phyloP scores from a whole-genome alignment of 148 eudicot species.

The Agrostemma githago region DNA sequence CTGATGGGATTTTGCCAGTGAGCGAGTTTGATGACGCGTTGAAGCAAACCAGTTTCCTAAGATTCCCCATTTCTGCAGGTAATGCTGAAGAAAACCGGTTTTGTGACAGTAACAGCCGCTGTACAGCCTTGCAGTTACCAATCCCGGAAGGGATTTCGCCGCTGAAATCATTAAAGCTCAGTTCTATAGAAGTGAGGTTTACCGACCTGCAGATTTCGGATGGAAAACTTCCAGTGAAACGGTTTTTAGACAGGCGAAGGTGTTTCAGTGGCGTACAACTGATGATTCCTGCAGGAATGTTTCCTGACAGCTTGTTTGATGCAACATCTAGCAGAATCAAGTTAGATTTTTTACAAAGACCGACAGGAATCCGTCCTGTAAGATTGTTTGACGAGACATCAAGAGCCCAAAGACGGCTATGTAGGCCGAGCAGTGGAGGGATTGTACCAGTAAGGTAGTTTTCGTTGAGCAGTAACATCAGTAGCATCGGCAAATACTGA shows the following conservation, averaged over 20 bases:
- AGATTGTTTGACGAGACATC: constrained; percentile 36
- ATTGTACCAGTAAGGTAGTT: constrained; percentile 34
- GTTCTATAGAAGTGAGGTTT: constrained; percentile 36
- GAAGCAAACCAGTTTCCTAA: constrained; percentile 28
- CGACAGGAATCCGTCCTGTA: constrained; percentile 32
- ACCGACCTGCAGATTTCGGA: constrained; percentile 33
- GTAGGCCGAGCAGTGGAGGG: constrained; percentile 32
- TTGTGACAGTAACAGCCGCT: constrained; percentile 33
- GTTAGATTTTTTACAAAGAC: constrained; percentile 30
- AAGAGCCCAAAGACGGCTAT: constrained; percentile 32
- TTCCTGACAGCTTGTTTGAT: constrained; percentile 36
- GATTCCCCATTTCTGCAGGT: constrained; percentile 32
- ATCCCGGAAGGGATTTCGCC: constrained; percentile 36
- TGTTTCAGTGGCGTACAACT: constrained; percentile 26
- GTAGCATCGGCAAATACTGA: constrained; percentile 27
- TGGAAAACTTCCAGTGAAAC: constrained; percentile 38
- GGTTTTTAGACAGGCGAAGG: constrained; percentile 29
- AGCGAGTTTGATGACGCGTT: constrained; percentile 35
- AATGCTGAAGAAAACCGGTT: constrained; percentile 33
- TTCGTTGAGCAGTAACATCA: constrained; percentile 33
- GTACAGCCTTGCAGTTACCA: constrained; percentile 31
- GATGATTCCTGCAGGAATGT: constrained; percentile 33
- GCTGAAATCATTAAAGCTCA: constrained; percentile 34
- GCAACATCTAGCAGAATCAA: constrained; percentile 32
- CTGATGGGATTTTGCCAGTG: constrained; percentile 31